Percentiles rank a stretch among this genome's conserved stretches.
Conservation (phyloP, 768 basidiomycete species). For the Boletellus sp. region DNA sequence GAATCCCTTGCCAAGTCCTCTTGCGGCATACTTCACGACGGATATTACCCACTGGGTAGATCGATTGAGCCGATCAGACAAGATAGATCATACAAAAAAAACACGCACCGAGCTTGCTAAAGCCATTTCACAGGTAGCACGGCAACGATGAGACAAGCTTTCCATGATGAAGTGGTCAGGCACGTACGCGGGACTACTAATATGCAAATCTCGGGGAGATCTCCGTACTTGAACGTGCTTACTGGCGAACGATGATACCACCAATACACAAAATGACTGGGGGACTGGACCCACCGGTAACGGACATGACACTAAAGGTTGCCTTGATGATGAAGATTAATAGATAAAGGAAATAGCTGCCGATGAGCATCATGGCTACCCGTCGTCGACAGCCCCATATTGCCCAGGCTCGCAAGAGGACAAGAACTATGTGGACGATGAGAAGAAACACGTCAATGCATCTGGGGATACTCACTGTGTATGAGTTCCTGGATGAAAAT, state of each 20-base stretch:
- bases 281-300: neutral
- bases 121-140: neutral
- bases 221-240: neutral
- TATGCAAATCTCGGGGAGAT: neutral
- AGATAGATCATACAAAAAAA: neutral
- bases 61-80: neutral
- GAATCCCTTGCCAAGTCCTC: neutral
- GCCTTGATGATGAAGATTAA: neutral
- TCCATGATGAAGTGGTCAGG: neutral
- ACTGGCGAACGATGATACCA: neutral
- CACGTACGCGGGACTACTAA: neutral
- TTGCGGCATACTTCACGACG: slow-evolving; percentile 2
- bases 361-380: neutral
- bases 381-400: slow-evolving; percentile 1
- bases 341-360: slow-evolving; percentile 8
- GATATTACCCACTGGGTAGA: slow-evolving; percentile 2
- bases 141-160: neutral
- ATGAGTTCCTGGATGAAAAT: slow-evolving; percentile 9
- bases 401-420: slow-evolving; percentile 16
- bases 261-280: neutral
- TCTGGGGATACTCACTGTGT: slow-evolving; percentile 9
- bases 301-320: neutral
- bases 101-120: neutral
- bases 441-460: neutral
- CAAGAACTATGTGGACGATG: slow-evolving; percentile 5